phyloP scores from a whole-genome alignment of 2,329 filamentous ascomycete species.

The Blastomyces silverae region DNA sequence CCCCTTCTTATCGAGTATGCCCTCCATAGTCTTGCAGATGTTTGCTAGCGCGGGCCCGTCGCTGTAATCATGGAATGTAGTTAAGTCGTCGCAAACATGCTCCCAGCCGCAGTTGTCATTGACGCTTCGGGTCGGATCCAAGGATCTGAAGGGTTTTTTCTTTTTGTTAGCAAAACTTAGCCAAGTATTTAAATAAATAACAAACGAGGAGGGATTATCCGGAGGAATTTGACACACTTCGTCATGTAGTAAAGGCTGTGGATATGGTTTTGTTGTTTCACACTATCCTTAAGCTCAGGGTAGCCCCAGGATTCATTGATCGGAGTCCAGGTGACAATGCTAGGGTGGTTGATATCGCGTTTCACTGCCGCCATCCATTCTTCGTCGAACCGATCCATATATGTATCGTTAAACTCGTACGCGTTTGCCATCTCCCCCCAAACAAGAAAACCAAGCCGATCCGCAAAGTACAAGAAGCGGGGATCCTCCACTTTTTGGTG shows the following conservation, averaged over 20 bases:
- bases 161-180: neutral
- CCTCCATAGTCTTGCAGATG: constrained; percentile 46
- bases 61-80: constrained; percentile 62
- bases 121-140: constrained; percentile 58
- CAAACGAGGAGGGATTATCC: neutral
- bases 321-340: constrained; percentile 59
- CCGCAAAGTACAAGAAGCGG: constrained; percentile 61
- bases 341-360: constrained; percentile 60
- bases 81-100: constrained; percentile 57
- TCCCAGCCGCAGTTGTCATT: constrained; percentile 70
- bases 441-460: constrained; percentile 58
- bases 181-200: neutral
- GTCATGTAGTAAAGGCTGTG: constrained; percentile 58
- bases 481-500: constrained; percentile 62
- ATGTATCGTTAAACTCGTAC: constrained; percentile 55
- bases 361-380: constrained; percentile 60
- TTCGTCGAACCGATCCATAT: constrained; percentile 54
- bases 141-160: constrained; percentile 32
- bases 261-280: constrained; percentile 58
- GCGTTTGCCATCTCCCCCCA: constrained; percentile 66
- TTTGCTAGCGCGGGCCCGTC: constrained; percentile 53
- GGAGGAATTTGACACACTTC: constrained; percentile 43
- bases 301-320: constrained; percentile 62
- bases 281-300: constrained; percentile 49
- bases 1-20: constrained; percentile 50